phyloP scores from a whole-genome alignment of 768 basidiomycete species.

The Amanita inopinata region DNA sequence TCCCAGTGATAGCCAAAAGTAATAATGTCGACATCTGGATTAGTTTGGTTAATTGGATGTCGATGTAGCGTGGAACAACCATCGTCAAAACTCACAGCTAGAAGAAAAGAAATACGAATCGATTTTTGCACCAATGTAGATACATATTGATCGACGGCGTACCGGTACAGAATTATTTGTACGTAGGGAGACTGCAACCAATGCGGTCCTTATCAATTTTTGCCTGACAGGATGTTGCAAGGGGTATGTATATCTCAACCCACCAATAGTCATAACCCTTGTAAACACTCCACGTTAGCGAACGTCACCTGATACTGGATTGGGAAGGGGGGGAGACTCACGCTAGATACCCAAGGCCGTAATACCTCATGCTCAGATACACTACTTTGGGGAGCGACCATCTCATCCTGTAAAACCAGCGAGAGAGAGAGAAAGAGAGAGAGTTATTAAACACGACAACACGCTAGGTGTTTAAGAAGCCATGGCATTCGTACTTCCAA shows the following conservation, averaged over 20 bases:
- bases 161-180: background rate
- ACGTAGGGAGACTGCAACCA: background rate
- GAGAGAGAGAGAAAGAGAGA: background rate
- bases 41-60: background rate
- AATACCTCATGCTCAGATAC: slow-evolving; percentile 1
- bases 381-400: slow-evolving; percentile 6
- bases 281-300: background rate
- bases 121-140: too few species aligned
- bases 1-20: background rate
- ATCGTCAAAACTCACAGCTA: background rate
- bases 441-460: too few species aligned
- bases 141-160: too few species aligned
- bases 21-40: background rate
- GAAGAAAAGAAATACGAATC: background rate
- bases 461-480: too few species aligned
- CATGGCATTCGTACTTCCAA: too few species aligned
- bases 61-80: too few species aligned
- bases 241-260: too few species aligned
- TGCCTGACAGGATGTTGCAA: background rate
- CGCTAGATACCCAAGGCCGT: slow-evolving; percentile 1
- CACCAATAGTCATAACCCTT: background rate
- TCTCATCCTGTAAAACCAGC: background rate
- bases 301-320: background rate
- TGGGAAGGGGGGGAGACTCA: too few species aligned
- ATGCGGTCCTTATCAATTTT: background rate